A percentile compares a stretch with the other conserved stretches of the same genome.
phyloP scores from a whole-genome alignment of 495 filamentous ascomycete genomes.

The Lentithecium fluviatile region DNA sequence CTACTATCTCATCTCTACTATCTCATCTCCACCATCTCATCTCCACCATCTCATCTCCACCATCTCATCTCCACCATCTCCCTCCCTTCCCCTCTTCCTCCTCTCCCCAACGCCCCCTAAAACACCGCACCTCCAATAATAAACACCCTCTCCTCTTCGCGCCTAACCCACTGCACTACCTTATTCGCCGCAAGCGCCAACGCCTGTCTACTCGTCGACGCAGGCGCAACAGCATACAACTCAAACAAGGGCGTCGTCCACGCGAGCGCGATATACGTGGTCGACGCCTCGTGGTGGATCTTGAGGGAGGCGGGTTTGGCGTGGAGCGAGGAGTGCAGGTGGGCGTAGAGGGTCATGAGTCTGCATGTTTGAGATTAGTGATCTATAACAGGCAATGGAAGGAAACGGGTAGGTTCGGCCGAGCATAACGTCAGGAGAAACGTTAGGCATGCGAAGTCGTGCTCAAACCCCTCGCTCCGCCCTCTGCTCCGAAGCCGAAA shows the following conservation, averaged over 20 bases:
- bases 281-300: slow-evolving; percentile 73
- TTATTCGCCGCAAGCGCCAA: slow-evolving; percentile 83
- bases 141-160: slow-evolving; percentile 90
- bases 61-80: not conserved
- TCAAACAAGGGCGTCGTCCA: slow-evolving; percentile 92
- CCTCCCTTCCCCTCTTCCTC: not conserved
- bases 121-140: slow-evolving; percentile 88
- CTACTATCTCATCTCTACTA: no score
- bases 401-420: not conserved
- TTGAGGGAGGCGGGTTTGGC: slow-evolving; percentile 79
- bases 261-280: slow-evolving; percentile 73
- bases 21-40: not conserved
- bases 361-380: slow-evolving; percentile 41
- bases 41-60: no score
- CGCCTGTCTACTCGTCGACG: slow-evolving; percentile 69
- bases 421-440: no score
- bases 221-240: slow-evolving; percentile 88
- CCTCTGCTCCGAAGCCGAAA: no score
- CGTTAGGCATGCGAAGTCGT: not conserved
- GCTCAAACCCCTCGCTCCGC: no score
- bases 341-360: slow-evolving; percentile 80
- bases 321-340: slow-evolving; percentile 79
- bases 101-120: slow-evolving; percentile 13
- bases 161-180: slow-evolving; percentile 82
- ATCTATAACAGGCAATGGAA: not conserved